Evolutionary conservation across 495 filamentous ascomycete species (phyloP).

Genomic region (Penicillium paxilli): DNA sequence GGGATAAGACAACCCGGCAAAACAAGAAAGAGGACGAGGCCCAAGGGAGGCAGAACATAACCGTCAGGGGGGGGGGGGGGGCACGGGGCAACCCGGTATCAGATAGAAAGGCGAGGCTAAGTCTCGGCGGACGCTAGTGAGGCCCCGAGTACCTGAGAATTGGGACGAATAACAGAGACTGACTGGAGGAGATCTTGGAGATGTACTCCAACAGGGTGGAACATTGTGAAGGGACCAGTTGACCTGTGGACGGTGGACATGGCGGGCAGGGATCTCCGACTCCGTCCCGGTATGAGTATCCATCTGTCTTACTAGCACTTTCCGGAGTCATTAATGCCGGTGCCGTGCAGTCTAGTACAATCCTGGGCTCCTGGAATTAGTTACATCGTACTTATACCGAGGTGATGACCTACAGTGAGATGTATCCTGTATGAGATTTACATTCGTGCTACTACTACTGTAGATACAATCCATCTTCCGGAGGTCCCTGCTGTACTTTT

Average conservation of each 20-base stretch:
- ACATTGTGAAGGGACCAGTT: too few species aligned
- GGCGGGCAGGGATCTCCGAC: slow-evolving; percentile 24
- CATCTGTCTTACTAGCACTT: not conserved
- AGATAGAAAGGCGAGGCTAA: slow-evolving; percentile 16
- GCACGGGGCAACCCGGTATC: slow-evolving; percentile 16
- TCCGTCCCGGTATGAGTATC: not conserved
- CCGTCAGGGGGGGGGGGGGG: not conserved
- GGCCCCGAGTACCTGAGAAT: slow-evolving; percentile 15
- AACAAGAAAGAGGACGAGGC: not conserved
- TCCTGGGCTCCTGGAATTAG: too few species aligned
- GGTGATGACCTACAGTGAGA: too few species aligned
- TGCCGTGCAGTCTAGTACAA: too few species aligned
- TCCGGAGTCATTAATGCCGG: too few species aligned
- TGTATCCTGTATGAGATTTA: too few species aligned
- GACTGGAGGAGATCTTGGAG: too few species aligned
- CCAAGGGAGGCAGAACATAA: not conserved
- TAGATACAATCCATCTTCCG: not conserved
- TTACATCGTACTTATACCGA: too few species aligned
- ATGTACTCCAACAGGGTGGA: too few species aligned
- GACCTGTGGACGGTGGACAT: slow-evolving; percentile 17
- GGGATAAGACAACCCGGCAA: not conserved
- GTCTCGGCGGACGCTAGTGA: slow-evolving; percentile 6
- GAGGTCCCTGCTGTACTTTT: not conserved
- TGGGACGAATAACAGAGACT: slow-evolving; percentile 3
- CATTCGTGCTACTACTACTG: too few species aligned